phyloP scores from a whole-genome alignment of 2,329 filamentous ascomycete species.

The Penicillium sp. region DNA sequence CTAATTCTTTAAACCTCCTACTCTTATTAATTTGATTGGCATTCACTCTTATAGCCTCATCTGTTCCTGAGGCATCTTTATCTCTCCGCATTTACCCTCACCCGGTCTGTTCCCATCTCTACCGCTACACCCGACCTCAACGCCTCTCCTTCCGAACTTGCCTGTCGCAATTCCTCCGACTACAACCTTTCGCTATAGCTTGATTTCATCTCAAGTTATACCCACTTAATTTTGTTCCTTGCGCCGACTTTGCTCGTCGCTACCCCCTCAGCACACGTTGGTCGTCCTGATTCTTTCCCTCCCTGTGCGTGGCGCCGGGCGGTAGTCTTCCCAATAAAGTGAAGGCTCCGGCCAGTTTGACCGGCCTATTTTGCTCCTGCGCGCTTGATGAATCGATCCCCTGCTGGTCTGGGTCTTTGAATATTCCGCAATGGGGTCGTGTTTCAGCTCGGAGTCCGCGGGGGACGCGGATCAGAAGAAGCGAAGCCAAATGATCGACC shows the following conservation, averaged over 20 bases:
- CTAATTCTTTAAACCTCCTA: slow-evolving; percentile 4
- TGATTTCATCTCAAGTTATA: not conserved
- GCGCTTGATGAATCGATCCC: slow-evolving; percentile 23
- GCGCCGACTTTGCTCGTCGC: slow-evolving; percentile 2
- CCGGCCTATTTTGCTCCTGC: slow-evolving; percentile 29
- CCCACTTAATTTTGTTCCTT: not conserved
- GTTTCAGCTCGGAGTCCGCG: slow-evolving; percentile 77
- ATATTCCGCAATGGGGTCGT: slow-evolving; percentile 71
- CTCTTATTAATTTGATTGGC: not conserved
- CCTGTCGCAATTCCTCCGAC: slow-evolving; percentile 11
- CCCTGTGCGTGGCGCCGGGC: slow-evolving; percentile 17
- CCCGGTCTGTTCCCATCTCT: not conserved
- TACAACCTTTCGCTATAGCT: not conserved
- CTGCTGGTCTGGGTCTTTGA: slow-evolving; percentile 24
- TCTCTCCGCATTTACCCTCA: not conserved
- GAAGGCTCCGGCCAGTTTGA: slow-evolving; percentile 23
- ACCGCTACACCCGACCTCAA: not conserved
- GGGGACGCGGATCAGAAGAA: slow-evolving; percentile 93
- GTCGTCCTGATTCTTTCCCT: slow-evolving; percentile 4
- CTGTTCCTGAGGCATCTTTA: not conserved
- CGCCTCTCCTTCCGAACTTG: slow-evolving; percentile 6
- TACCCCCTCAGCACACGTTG: not conserved
- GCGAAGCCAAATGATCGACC: slow-evolving; percentile 93
- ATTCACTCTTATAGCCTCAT: not conserved
- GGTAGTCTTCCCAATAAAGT: slow-evolving; percentile 13